Evolutionary conservation across 805 yeast species (phyloP), one percentile per base, ranked within the genome.

Genomic region (Yarrowia porcina): DNA sequence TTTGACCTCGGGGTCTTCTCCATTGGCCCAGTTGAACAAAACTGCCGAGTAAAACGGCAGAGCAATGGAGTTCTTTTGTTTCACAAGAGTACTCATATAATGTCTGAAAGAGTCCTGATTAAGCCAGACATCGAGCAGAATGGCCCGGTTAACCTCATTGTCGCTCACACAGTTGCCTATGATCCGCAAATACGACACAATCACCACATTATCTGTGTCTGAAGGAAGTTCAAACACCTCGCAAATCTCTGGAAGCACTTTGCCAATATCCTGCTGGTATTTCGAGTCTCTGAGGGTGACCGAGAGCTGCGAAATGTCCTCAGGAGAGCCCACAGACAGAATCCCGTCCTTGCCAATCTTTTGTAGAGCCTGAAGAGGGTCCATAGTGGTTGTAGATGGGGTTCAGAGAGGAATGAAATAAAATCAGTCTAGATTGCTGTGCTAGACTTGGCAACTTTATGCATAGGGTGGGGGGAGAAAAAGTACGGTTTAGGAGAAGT

Each of bases 11-110:
- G 42, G 44, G 8, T 52, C 59, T 5, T 52, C 59, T 17, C 59
- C 59, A 36, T 52, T 52, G 25, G 59, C 44, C 59, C 59, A 52
- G 28, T 52, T 52, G 35, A 52, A 52, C 2, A 52, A 33, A 12
- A 52, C 59, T 2, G 59, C 59, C 13, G 59, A 52, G 33, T 30
- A 52, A 12, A 52, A 52, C 6, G 59, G 59, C 7, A 52, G 9
- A 8, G 33, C 44, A 1, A 21, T 10, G 9, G 59, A 33, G 25
- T 52, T 36, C 10, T 27, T 23, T 0, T 23, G 4, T 25, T 52
- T 52, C 7, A 52, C 59, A 2, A 52, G 25, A 1, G 33, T 4
- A 21, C 44, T 52, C 28, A 52, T 9, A 17, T 52, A 52, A 25
- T 35, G 27, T 18, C 59, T 36, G 25, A 52, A 52, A 2, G 59